Base-by-base conservation (phyloP, 2,329 filamentous ascomycete genomes). In the Paramyrothecium roridum region DNA sequence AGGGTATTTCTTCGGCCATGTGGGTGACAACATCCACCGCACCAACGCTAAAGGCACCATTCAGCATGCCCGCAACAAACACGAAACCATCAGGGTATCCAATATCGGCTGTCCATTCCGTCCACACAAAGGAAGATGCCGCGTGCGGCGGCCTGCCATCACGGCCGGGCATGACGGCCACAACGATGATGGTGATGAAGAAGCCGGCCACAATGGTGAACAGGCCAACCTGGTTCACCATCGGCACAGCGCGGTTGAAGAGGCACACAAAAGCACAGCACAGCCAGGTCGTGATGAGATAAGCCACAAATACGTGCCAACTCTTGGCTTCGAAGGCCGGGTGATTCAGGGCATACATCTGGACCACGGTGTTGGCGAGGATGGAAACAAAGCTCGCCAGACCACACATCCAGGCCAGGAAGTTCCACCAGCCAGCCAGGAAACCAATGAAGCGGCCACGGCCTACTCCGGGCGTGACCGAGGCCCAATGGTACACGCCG, bases 11-110 rank as follows among this genome's bases (percentile, higher is more conserved):
- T 66, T 89, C 86, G 0, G 84, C 81, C 45, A 88, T 67, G 64
- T 89, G 87, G 2, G 82, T 82, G 1, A 84, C 81, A 50, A 84
- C 82, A 64, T 90, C 87, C 0, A 85, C 82, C 1, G 83, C 82
- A 8, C 86, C 88, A 12, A 90, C 82, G 48, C 83, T 81, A 65
- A 84, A 90, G 3, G 87, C 87, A 12, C 86, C 87, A 62, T 90
- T 90, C n/a, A 75, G 67, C 73, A 76, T 76, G 1, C 73, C 73
- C 0, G 67, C 65, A 3, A 73, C 63, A 50, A 77, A 77, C 2
- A 76, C 73, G 54, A 77, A 74, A 0, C 73, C 74, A 33, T 74
- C 60, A 0, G 70, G 67, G 48, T 76, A 77, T 17, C 75, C 75
- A 48, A 74, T 70, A 34, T 68, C 60, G 21, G 71, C 70, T 12